Conservation (phyloP, 1,284 basidiomycete genomes). For the Schizophyllum commune region DNA sequence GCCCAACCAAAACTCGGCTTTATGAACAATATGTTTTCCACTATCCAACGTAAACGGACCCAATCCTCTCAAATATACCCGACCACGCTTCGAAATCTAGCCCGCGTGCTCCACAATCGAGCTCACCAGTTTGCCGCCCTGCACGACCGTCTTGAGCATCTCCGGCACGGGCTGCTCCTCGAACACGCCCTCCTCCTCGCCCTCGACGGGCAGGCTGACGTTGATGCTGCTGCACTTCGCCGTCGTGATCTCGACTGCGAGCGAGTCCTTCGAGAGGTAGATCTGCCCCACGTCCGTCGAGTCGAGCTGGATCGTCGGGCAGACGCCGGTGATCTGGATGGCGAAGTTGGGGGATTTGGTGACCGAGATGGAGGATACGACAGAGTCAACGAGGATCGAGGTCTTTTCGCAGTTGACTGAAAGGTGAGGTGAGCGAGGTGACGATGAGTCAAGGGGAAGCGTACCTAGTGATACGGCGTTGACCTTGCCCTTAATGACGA, state of each 20-base stretch:
- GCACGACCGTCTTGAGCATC: conserved; percentile 86
- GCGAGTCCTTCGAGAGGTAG: conserved; percentile 81
- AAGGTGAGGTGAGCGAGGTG: background rate
- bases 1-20: too few species aligned
- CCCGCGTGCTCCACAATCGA: conserved; percentile 86
- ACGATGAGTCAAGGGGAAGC: conserved; percentile 16
- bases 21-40: too few species aligned
- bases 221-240: conserved; percentile 96
- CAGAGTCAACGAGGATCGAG: conserved; percentile 83
- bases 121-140: conserved; percentile 82
- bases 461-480: conserved; percentile 89
- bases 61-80: too few species aligned
- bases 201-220: conserved; percentile 81
- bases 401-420: conserved; percentile 88
- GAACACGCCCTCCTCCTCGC: conserved; percentile 89
- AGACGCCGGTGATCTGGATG: conserved; percentile 84
- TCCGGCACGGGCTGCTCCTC: conserved; percentile 90
- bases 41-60: too few species aligned
- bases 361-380: conserved; percentile 84
- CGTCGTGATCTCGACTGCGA: conserved; percentile 84
- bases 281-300: conserved; percentile 94
- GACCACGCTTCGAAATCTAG: background rate
- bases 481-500: conserved; percentile 89
- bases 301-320: conserved; percentile 92
- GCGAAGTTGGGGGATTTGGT: conserved; percentile 92